Evolutionary conservation across 441 rosid genomes (phyloP), one percentile per base, ranked within the genome.

Genomic region (Adansonia grandidieri): DNA sequence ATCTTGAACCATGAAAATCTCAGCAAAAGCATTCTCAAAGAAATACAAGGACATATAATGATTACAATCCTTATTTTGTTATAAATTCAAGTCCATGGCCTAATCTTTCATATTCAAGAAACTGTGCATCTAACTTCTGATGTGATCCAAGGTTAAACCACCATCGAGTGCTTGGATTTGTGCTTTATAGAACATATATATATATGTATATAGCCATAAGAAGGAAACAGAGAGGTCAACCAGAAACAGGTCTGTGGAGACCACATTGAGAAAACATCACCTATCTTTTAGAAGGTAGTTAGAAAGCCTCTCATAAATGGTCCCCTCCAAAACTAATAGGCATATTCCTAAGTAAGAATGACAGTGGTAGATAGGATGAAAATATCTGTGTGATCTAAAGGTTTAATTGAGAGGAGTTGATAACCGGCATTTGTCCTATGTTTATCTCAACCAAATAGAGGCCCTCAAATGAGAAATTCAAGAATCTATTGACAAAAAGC

Each of bases 381-480:
- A 66, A 66, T 17, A 66, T 42, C 47, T 42, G 22, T n/a, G 40
- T 65, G 70, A 65, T 40, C 22, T 65, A 64, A 64, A 64, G 13
- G 48, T n/a, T 40, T 65, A 66, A 66, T 66, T 24, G 5, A 66
- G 3, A 9, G 22, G 71, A 20, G 51, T 19, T 42, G 28, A 42
- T 66, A 42, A 65, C 10, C 50, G 24, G 19, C 40, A 13, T 9
- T 5, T 1, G 19, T 66, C 24, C 71, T 66, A 66, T 10, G 22
- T 11, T 50, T 51, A 50, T 50, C 60, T 50, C 60, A 24, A 70
- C 60, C 74, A 70, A 50, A 50, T 50, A 71, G 47, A 56, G 8
- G 19, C 64, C 50, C 37, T 13, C 9, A 73, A 19, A 73, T 73
- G 76, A 73, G 37, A 72, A 72, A 73, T 54, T 73, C 65, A 57